phyloP scores from a whole-genome alignment of 805 yeast species.

The Yamadazyma nakazawae region DNA sequence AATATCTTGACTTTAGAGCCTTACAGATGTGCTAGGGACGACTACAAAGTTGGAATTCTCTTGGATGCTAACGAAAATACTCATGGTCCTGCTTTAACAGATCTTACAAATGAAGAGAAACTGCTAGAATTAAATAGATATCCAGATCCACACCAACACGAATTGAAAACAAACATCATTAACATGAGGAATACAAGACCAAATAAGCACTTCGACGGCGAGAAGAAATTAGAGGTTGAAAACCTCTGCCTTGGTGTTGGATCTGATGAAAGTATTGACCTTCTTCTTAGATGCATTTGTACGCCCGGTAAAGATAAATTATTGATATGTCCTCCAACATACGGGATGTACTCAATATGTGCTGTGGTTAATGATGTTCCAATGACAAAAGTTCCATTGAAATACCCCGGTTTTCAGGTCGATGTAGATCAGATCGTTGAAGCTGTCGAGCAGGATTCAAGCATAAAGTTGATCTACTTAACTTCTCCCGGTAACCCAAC shows the following conservation, averaged over 20 bases:
- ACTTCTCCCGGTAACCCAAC: slow-evolving; percentile 99
- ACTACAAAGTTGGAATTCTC: slow-evolving; percentile 81
- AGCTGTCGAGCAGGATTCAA: slow-evolving; percentile 50
- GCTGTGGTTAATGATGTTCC: slow-evolving; percentile 87
- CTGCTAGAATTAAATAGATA: slow-evolving; percentile 73
- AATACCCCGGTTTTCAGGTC: slow-evolving; percentile 49
- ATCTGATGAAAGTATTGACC: slow-evolving; percentile 92
- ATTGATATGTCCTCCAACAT: slow-evolving; percentile 89
- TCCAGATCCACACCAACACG: slow-evolving; percentile 93
- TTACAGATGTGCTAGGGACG: slow-evolving; percentile 95
- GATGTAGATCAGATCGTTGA: slow-evolving; percentile 54
- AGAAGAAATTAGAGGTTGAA: slow-evolving; percentile 43
- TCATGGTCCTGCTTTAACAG: slow-evolving; percentile 73
- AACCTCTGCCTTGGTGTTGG: slow-evolving; percentile 95
- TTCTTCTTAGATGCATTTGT: slow-evolving; percentile 80
- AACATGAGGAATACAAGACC: slow-evolving; percentile 63
- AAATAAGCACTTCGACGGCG: slow-evolving; percentile 16
- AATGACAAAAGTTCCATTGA: slow-evolving; percentile 68
- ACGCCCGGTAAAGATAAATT: slow-evolving; percentile 80
- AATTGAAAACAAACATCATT: slow-evolving; percentile 67
- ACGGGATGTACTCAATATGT: slow-evolving; percentile 94
- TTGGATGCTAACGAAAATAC: slow-evolving; percentile 97
- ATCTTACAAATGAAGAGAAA: slow-evolving; percentile 43
- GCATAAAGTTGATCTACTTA: slow-evolving; percentile 72
- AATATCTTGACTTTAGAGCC: slow-evolving; percentile 83